A percentile compares a stretch with the other conserved stretches of the same genome.
Evolutionary conservation across 192 early-diverging fungal species (phyloP).

Genomic region (Coemansia sp.): DNA sequence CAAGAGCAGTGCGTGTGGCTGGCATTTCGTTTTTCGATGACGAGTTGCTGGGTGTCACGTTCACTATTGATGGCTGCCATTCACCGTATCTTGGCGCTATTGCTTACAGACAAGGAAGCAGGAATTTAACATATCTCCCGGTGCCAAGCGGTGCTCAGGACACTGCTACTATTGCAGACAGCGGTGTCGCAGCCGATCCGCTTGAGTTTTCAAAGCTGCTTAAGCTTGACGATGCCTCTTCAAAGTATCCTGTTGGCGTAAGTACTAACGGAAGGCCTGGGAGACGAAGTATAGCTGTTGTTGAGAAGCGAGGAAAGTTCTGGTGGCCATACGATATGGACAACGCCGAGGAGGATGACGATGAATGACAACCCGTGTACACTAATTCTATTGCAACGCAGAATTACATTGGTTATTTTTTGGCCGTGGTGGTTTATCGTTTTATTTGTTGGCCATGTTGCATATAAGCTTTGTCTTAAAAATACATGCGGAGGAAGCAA

Average conservation of each 20-base stretch:
- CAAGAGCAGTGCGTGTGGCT: conserved; percentile 10
- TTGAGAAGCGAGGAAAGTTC: conserved; percentile 34
- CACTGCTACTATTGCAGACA: not conserved
- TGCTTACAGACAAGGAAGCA: conserved; percentile 12
- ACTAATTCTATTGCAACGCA: not conserved
- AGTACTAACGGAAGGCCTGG: conserved; percentile 33
- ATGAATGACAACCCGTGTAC: not conserved
- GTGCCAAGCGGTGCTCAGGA: not conserved
- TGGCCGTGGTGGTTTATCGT: too few species aligned
- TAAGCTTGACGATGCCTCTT: conserved; percentile 15
- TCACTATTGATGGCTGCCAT: conserved; percentile 28
- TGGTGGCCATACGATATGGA: conserved; percentile 56
- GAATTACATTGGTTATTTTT: not conserved
- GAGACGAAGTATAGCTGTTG: conserved; percentile 36
- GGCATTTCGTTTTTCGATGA: conserved; percentile 42
- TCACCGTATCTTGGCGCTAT: conserved; percentile 31
- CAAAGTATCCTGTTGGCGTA: conserved; percentile 11
- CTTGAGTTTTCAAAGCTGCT: conserved; percentile 26
- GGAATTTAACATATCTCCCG: not conserved
- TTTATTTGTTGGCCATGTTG: not conserved
- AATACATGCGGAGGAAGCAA: not conserved
- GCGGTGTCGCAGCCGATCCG: not conserved
- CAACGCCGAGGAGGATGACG: conserved; percentile 21
- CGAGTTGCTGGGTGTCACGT: conserved; percentile 22
- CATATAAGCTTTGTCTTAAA: not conserved